A percentile compares a stretch with the other conserved stretches of the same genome.
Conservation (phyloP, 768 basidiomycete species). For the Suillus decipiens region DNA sequence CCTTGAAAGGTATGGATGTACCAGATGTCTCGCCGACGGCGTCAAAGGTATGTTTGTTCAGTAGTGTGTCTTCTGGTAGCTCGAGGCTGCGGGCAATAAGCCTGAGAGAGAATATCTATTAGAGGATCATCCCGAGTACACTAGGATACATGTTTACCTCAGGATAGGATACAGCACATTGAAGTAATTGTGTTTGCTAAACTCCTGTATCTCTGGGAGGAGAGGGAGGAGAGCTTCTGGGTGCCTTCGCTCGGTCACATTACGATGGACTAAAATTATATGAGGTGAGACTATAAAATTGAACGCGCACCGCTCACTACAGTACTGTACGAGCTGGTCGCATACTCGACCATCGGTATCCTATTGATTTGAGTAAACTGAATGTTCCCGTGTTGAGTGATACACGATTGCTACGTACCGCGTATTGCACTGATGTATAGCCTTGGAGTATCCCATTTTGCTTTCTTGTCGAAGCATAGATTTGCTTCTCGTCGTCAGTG, state of each 20-base stretch:
- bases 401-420: slow-evolving; percentile 33
- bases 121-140: background rate
- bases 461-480: slow-evolving; percentile 41
- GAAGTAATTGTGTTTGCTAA: slow-evolving; percentile 51
- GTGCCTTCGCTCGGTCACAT: slow-evolving; percentile 48
- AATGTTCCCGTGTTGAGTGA: background rate
- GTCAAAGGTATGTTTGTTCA: slow-evolving; percentile 48
- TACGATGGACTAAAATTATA: slow-evolving; percentile 45
- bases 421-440: slow-evolving; percentile 52
- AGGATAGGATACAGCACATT: slow-evolving; percentile 52
- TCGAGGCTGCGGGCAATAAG: slow-evolving; percentile 54
- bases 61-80: slow-evolving; percentile 52
- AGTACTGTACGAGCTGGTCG: slow-evolving; percentile 66
- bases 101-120: slow-evolving; percentile 26
- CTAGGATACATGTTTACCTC: slow-evolving; percentile 29
- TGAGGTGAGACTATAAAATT: background rate
- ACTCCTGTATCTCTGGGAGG: slow-evolving; percentile 52
- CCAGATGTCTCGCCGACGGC: slow-evolving; percentile 43
- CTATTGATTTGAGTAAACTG: slow-evolving; percentile 30
- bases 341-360: slow-evolving; percentile 60
- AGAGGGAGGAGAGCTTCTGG: slow-evolving; percentile 52
- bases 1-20: slow-evolving; percentile 18
- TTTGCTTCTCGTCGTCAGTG: slow-evolving; percentile 41
- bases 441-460: slow-evolving; percentile 50
- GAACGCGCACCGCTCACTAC: slow-evolving; percentile 39